Evolutionary conservation across 1,284 basidiomycete genomes (phyloP), one percentile per base, ranked within the genome.

Genomic region (Sanghuangporus weigelae): DNA sequence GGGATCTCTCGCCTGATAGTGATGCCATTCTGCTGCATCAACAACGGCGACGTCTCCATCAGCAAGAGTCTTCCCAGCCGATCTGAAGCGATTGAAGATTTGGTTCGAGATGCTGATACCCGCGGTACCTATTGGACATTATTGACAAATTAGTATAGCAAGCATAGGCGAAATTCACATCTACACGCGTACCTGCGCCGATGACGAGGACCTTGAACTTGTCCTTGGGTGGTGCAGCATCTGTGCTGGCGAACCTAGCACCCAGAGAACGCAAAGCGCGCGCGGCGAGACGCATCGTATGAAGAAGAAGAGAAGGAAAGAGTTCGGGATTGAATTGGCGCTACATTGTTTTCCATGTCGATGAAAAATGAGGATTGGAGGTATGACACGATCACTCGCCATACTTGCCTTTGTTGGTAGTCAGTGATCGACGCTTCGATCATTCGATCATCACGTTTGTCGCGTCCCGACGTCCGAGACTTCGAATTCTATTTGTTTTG

Each of bases 51-150:
- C 86, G 73, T 96, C 94, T 53, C 86, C 90, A 46, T 81, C 74
- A 56, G 81, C 85, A 58, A 96, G 74, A 23, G 84, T 74, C 68
- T 88, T 87, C 19, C 87, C 88, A 49, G 87, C 84, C 14, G 79
- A 77, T 69, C 82, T 82, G 76, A 96, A 93, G 26, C 87, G 81
- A 69, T 87, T 82, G 74, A 90, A 91, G 53, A 98, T 85, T 75
- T 96, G 93, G 72, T 90, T 87, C 55, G 93, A 92, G 51, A 89
- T 86, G 49, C 85, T 81, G 60, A 95, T 75, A 54, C 93, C 93
- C 54, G 81, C 93, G 21, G 86, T 86, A 58, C 92, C 92, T 93
- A 72, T 46, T 58, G 44, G 40, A 59, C 16, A 49, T 42, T 60
- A 31, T 38, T 55, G 16, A 50, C 42, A 35, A 31, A 16, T 8